A percentile compares a stretch with the other conserved stretches of the same genome.
Evolutionary conservation across 805 yeast genomes (phyloP).

Genomic region (Starmerella geochares): DNA sequence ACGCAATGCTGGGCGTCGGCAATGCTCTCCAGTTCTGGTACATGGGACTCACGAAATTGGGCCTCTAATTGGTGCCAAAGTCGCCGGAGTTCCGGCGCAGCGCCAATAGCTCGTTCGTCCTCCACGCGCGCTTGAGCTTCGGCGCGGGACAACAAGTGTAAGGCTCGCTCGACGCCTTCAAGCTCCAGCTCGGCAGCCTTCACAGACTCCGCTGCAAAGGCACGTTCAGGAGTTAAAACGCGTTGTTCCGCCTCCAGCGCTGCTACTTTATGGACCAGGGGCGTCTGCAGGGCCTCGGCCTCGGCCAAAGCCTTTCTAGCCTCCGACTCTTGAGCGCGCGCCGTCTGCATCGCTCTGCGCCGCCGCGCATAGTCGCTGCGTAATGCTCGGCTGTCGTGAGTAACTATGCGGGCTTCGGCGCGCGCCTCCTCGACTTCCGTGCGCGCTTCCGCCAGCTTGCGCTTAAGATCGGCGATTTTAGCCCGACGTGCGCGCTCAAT

Average conservation of each 20-base stretch:
- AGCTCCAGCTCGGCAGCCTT: neutral
- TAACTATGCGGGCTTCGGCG: constrained; percentile 10
- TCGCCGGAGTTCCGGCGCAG: constrained; percentile 3
- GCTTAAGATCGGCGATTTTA: constrained; percentile 4
- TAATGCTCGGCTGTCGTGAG: constrained; percentile 10
- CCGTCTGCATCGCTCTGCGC: constrained; percentile 15
- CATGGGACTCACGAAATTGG: constrained; percentile 11
- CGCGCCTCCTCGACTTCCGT: neutral
- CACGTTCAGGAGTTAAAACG: constrained; percentile 16
- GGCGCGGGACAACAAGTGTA: constrained; percentile 10
- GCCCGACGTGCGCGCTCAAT: constrained; percentile 11
- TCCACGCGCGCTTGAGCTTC: constrained; percentile 5
- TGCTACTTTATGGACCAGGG: constrained; percentile 13
- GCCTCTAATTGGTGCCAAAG: constrained; percentile 11
- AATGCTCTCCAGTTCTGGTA: constrained; percentile 10
- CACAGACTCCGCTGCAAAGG: constrained; percentile 15
- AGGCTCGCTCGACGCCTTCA: constrained; percentile 6
- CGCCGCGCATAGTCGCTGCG: constrained; percentile 22
- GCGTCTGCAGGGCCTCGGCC: constrained; percentile 13
- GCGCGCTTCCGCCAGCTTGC: constrained; percentile 11
- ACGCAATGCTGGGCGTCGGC: neutral
- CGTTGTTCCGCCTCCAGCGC: constrained; percentile 18
- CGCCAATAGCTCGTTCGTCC: neutral
- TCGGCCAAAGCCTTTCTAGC: constrained; percentile 12
- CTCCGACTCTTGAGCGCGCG: constrained; percentile 17